Evolutionary conservation across 768 basidiomycete genomes (phyloP), one percentile per base, ranked within the genome.

Genomic region (Boletus rubescentipes): DNA sequence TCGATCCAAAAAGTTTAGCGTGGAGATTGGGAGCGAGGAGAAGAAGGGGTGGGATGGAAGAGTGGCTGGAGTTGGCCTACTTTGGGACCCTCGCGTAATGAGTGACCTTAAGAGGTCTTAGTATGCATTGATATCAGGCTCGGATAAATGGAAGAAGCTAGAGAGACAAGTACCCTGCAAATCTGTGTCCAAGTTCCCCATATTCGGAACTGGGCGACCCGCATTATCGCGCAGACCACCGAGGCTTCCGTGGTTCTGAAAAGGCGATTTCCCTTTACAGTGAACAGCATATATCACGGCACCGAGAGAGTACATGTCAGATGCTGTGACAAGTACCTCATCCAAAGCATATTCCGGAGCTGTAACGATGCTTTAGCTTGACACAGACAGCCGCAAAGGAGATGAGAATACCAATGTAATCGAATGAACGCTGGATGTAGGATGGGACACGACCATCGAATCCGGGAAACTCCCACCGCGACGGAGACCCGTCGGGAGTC

Each of bases 271-370:
- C 1, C 91, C 89, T 67, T 89, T 93, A 65, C 85, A 87, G 67
- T 98, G 95, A 11, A 96, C 93, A 4, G 93, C 87, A 69, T 93
- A 92, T 31, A 98, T 82, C 32, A 98, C 70, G 61, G 89, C 94
- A 18, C 96, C 97, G 20, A 99, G 81, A 2, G 92, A 85, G 64
- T 91, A 95, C 82, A 98, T 89, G 66, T 99, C 96, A 9, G 92
- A 95, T 0, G 91, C 83, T 0, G 94, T 89, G 34, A 86, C 77
- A 3, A 98, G 77, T 14, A 85, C 79, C 66, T 97, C 94, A 67
- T 98, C 94, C 55, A 98, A 73, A 2, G 87, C 91, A 72, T 96
- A 98, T 72, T 98, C 97, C 0, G 96, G 94, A 1, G 93, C 95
- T 95, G 60, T 36, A 10, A 39, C 9, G 53, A n/a, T 41, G 43